Evolutionary conservation across 2,329 filamentous ascomycete genomes (phyloP).

Genomic region (Xylaria sp.): DNA sequence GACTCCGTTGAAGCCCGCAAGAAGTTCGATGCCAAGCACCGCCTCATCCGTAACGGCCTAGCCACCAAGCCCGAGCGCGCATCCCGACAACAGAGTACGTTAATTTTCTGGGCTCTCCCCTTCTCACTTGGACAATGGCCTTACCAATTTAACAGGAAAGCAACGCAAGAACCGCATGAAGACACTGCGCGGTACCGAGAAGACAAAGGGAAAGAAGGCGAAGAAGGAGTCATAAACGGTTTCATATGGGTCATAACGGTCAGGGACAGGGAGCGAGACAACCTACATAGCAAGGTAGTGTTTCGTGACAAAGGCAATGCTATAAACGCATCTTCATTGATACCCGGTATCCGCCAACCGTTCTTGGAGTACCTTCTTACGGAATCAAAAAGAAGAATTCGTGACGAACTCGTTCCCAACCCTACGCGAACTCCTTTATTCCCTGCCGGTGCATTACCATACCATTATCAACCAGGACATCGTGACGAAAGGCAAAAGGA

Average conservation of each 20-base stretch:
- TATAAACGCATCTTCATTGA: slow-evolving; percentile 38
- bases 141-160: slow-evolving; percentile 73
- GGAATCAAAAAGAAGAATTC: slow-evolving; percentile 27
- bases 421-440: slow-evolving; percentile 3
- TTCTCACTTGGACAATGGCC: slow-evolving; percentile 22
- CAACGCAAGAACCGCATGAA: slow-evolving; percentile 99
- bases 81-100: slow-evolving; percentile 99
- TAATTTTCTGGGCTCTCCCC: slow-evolving; percentile 11
- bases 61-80: slow-evolving; percentile 97
- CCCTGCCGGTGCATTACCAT: slow-evolving; percentile 17
- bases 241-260: slow-evolving; percentile 41
- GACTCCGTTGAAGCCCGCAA: slow-evolving; percentile 98
- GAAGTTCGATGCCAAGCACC: slow-evolving; percentile 99
- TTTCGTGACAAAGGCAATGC: slow-evolving; percentile 39
- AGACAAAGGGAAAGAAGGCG: slow-evolving; percentile 94
- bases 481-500: slow-evolving; percentile 8
- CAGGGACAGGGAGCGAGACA: slow-evolving; percentile 37
- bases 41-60: slow-evolving; percentile 91
- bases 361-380: slow-evolving; percentile 19
- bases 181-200: slow-evolving; percentile 97
- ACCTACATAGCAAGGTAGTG: slow-evolving; percentile 38
- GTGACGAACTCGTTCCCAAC: slow-evolving; percentile 32
- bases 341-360: slow-evolving; percentile 36
- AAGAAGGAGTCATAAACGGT: slow-evolving; percentile 76
- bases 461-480: not conserved